Evolutionary conservation across 2,329 filamentous ascomycete genomes (phyloP), one percentile per base, ranked within the genome.

Genomic region (Microsporum canis): DNA sequence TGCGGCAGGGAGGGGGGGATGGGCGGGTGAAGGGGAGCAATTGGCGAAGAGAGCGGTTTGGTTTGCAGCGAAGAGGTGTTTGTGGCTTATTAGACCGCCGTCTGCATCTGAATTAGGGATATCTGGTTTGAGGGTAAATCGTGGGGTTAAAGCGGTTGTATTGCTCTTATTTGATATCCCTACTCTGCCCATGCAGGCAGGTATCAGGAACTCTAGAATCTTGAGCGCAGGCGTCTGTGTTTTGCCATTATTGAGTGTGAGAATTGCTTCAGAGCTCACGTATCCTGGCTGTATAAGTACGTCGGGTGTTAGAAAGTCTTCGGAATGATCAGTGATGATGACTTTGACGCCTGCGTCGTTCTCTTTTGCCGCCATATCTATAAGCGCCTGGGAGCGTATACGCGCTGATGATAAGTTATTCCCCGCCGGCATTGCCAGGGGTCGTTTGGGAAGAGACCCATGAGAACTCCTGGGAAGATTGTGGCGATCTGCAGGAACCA

Each of bases 361-460:
- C 53, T 76, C 73, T 63, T 74, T 76, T 3, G 69, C 68, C 1
- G 73, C 72, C 68, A 73, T 75, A 33, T 77, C 75, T 23, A 77
- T 77, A 41, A 76, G 76, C 3, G 71, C 75, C 60, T 77, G 75
- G 1, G 76, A 76, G 23, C 76, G 74, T 45, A 78, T 76, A 7
- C 76, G 74, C 14, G 76, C 73, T 3, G 72, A 76, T 1, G 71
- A 76, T 63, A 78, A 59, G 56, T 77, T 77, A 57, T 76, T 78
- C 7, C 74, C 75, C 5, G 70, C 69, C 1, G 75, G 75, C 10
- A 77, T 66, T 7, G 74, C 75, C 60, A 75, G 66, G 3, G 74
- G 74, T 12, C 74, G 69, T 39, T 70, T 73, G 33, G 67, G 73
- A 41, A 76, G 70, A 12, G 75, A 75, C 14, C 74, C 75, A 51